Evolutionary conservation across 192 early-diverging fungal genomes (phyloP).

Genomic region (Coemansia pectinata): DNA sequence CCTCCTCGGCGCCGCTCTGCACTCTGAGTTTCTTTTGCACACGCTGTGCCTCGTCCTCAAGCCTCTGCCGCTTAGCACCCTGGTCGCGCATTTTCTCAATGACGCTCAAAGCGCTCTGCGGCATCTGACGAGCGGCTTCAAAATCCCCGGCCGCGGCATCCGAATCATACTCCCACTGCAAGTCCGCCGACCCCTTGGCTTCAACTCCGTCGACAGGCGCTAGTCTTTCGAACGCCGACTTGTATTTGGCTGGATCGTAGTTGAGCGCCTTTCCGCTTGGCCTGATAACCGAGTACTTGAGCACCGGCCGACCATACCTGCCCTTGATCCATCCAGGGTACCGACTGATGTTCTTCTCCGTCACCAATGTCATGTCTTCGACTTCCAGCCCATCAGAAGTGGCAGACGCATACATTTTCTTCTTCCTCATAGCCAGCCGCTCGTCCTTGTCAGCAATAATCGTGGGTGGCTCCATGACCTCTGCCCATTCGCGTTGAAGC

Average conservation of each 20-base stretch:
- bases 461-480: constrained; percentile 10
- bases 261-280: constrained; percentile 61
- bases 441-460: constrained; percentile 32
- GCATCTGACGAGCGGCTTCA: constrained; percentile 20
- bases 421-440: constrained; percentile 10
- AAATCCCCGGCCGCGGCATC: constrained; percentile 19
- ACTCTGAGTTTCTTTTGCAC: constrained; percentile 9
- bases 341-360: constrained; percentile 65
- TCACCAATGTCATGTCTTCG: constrained; percentile 70
- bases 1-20: not conserved
- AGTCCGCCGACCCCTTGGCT: constrained; percentile 21
- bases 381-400: constrained; percentile 52
- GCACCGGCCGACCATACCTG: constrained; percentile 70
- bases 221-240: constrained; percentile 64
- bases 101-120: constrained; percentile 7
- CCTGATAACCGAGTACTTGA: constrained; percentile 64
- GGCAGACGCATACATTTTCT: constrained; percentile 41
- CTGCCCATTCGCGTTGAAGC: constrained; percentile 55
- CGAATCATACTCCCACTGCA: constrained; percentile 50
- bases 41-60: constrained; percentile 13
- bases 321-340: constrained; percentile 69
- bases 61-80: constrained; percentile 7
- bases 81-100: constrained; percentile 3
- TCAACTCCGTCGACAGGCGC: not conserved
- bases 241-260: constrained; percentile 68